phyloP scores from a whole-genome alignment of 2,329 filamentous ascomycete species.

The Aphanoascus verrucosus region DNA sequence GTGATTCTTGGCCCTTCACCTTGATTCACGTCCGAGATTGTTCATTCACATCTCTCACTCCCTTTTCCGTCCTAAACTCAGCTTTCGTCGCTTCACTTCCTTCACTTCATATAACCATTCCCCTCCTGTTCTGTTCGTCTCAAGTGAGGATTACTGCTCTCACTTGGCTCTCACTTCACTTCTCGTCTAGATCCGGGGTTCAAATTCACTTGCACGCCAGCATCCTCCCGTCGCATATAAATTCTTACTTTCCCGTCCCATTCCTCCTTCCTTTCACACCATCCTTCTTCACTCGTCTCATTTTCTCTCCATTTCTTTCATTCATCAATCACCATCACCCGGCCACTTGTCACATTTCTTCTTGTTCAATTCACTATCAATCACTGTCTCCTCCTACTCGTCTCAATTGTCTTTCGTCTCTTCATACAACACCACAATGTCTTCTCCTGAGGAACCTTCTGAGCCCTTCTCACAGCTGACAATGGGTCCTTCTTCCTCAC shows the following conservation, averaged over 20 bases:
- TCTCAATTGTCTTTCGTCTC: background rate
- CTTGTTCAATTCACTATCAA: too few species aligned
- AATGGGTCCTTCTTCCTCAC: constrained; percentile 11
- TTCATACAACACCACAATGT: background rate
- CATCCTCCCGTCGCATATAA: background rate
- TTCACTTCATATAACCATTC: background rate
- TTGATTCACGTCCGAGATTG: background rate
- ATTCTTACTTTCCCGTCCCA: background rate
- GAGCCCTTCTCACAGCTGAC: constrained; percentile 1
- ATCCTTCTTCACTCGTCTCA: background rate
- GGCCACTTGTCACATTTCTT: background rate
- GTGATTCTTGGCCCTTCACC: background rate
- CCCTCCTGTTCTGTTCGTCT: background rate
- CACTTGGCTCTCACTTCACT: background rate
- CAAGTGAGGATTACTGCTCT: background rate
- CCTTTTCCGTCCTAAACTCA: background rate
- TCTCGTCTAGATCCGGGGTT: too few species aligned
- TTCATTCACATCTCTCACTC: background rate
- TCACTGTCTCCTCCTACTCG: background rate
- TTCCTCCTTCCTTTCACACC: background rate
- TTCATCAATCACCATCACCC: background rate
- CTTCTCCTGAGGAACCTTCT: background rate
- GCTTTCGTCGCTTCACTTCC: background rate
- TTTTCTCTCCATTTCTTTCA: background rate
- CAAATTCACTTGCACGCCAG: background rate